Conservation (phyloP, 129 eudicot genomes). For the Helichrysum umbraculigerum region DNA sequence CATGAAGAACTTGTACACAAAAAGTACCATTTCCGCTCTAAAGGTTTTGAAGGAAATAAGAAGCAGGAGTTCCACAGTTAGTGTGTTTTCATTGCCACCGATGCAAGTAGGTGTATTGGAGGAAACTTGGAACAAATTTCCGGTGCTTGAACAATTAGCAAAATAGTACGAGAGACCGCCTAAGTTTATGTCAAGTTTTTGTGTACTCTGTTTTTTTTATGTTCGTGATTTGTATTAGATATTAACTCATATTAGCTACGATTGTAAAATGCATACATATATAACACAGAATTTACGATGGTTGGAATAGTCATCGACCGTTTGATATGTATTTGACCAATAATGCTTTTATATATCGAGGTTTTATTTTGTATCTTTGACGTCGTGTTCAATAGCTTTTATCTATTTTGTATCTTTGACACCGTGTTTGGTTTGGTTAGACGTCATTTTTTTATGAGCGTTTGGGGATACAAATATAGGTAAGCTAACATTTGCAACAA, state of each 20-base stretch:
- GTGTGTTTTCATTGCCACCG: slow-evolving; percentile 79
- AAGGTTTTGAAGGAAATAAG: slow-evolving; percentile 72
- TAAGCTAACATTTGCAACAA: neutral
- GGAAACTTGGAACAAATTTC: slow-evolving; percentile 69
- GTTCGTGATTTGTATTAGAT: slow-evolving; percentile 19
- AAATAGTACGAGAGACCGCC: slow-evolving; percentile 35
- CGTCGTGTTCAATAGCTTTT: too few species aligned
- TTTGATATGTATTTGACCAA: neutral
- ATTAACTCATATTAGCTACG: slow-evolving; percentile 18
- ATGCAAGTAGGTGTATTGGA: slow-evolving; percentile 58
- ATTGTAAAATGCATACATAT: slow-evolving; percentile 32
- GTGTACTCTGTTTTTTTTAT: neutral
- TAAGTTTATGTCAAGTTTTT: neutral
- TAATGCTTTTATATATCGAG: neutral
- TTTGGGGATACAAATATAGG: neutral
- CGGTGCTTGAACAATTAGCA: slow-evolving; percentile 68
- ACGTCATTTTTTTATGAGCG: neutral
- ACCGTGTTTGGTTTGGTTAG: too few species aligned
- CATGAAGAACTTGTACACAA: slow-evolving; percentile 68
- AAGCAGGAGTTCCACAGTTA: slow-evolving; percentile 82
- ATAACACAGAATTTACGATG: neutral
- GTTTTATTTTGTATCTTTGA: neutral
- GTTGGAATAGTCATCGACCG: neutral
- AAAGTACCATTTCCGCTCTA: slow-evolving; percentile 71
- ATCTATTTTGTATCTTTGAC: too few species aligned